Base-by-base conservation (phyloP, 1,139 yeast genomes). In the Hyphopichia buzzinii region DNA sequence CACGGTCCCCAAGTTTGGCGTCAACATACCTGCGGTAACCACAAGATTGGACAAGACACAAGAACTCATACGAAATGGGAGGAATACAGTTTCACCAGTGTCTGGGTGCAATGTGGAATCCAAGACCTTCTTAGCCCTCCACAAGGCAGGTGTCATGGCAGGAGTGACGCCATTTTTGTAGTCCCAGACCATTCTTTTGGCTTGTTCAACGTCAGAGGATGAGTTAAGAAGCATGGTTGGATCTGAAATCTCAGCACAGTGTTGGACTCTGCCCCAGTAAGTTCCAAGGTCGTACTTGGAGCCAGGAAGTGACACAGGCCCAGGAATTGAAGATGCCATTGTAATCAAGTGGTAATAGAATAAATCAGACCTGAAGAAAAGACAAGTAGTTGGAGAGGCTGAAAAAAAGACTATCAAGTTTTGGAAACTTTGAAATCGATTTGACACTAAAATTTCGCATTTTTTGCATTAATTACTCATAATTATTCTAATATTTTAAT, bases 51-150 rank as follows among this genome's bases (percentile, higher is more conserved):
- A 87, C 40, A 92, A 70, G 15, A 92, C 98, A 66, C 94, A 88
- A 25, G 94, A 84, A 14, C 97, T 89, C 98, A 92, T 92, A 62
- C 98, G 78, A 64, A 92, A 92, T 3, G 98, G 98, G 39, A 92
- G 70, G 28, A 87, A 56, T 8, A 92, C 97, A 3, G 95, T 84
- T 52, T 87, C 92, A 1, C 97, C 97, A 3, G 95, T 92, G 57
- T 92, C 98, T 29, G 97, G 97, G 57, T 90, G 97, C 32, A 88
- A 76, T 0, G 96, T 80, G 1, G 96, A 86, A 59, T 89, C 97
- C 51, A 90, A 71, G 17, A 85, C 71, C 59, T 79, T 80, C 64
- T 92, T 92, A 10, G 96, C 95, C 37, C 77, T 69, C 98, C 98
- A 92, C 38, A 92, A 72, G 38, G 81, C 87, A 2, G 95, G 90